Percentiles rank a stretch among this genome's conserved stretches.
Evolutionary conservation across 768 basidiomycete species (phyloP).

Genomic region (Calocybe indica): DNA sequence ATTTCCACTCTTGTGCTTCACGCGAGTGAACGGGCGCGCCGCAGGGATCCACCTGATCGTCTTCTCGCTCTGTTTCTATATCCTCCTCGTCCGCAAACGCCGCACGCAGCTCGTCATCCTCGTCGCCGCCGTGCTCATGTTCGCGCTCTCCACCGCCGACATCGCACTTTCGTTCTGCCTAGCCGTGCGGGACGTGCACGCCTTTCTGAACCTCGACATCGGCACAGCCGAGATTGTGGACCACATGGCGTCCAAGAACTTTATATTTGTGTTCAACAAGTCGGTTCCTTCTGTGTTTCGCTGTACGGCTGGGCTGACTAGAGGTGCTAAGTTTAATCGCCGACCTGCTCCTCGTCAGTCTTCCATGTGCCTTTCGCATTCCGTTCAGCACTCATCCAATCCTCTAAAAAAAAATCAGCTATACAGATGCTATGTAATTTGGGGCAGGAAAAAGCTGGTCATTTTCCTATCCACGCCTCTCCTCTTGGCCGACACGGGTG

Average conservation of each 20-base stretch:
- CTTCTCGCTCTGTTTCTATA: conserved; percentile 27
- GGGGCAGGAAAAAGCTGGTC: conserved; percentile 23
- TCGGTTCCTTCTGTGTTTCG: not conserved
- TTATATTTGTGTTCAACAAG: conserved; percentile 3
- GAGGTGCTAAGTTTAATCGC: not conserved
- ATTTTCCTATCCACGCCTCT: conserved; percentile 19
- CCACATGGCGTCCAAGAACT: not conserved
- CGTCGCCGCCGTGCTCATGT: conserved; percentile 27
- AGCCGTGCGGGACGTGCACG: conserved; percentile 15
- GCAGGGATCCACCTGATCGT: conserved; percentile 30
- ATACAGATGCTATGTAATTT: conserved; percentile 32
- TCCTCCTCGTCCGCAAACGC: conserved; percentile 22
- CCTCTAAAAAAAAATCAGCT: conserved; percentile 5
- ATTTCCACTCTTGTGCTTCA: not conserved
- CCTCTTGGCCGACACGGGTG: conserved; percentile 28
- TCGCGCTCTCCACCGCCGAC: conserved; percentile 26
- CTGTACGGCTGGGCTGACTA: not conserved
- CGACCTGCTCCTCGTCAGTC: not conserved
- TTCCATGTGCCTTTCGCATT: not conserved
- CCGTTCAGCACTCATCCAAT: not conserved
- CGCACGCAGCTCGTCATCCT: conserved; percentile 22
- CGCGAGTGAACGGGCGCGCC: not conserved
- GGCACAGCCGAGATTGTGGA: not conserved
- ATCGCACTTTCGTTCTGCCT: conserved; percentile 26
- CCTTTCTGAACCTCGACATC: conserved; percentile 7